These are phyloP conservation scores for Vitis riparia DNA, from an alignment of 164 flowering plant genomes.

Conservation along the genomic window DNA sequence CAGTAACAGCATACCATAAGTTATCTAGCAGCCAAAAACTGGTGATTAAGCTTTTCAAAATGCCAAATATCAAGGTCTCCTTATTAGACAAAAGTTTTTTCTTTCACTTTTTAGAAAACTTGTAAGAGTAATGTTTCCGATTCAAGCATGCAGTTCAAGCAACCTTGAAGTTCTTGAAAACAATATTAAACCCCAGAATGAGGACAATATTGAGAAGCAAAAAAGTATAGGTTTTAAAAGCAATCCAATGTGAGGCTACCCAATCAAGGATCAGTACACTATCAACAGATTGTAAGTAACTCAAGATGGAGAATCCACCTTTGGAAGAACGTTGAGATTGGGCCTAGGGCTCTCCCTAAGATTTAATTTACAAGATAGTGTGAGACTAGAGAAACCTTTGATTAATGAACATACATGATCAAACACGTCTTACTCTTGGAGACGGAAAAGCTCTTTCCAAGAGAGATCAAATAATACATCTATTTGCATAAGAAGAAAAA, in stretches of 20 bases:
- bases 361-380: slow-evolving; percentile 55
- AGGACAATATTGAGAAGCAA: slow-evolving; percentile 59
- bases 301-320: slow-evolving; percentile 70
- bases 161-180: slow-evolving; percentile 53
- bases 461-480: too few relatives aligned
- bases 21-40: slow-evolving; percentile 74
- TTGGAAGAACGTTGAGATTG: slow-evolving; percentile 86
- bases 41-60: slow-evolving; percentile 62
- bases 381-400: slow-evolving; percentile 48
- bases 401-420: slow-evolving; percentile 71
- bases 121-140: slow-evolving; percentile 83
- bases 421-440: too few relatives aligned
- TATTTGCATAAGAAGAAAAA: too few relatives aligned
- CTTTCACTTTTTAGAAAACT: slow-evolving; percentile 78
- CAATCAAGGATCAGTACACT: slow-evolving; percentile 43
- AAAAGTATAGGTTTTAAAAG: slow-evolving; percentile 85
- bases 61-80: slow-evolving; percentile 62
- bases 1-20: slow-evolving; percentile 91
- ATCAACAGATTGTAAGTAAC: slow-evolving; percentile 27
- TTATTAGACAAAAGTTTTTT: too few relatives aligned
- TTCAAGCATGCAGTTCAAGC: too few relatives aligned
- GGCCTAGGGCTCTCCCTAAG: slow-evolving; percentile 85
- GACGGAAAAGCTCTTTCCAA: too few relatives aligned
- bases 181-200: slow-evolving; percentile 38
- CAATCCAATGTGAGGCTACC: slow-evolving; percentile 68